Percentiles rank a stretch among this genome's conserved stretches.
Conservation (phyloP, 495 filamentous ascomycete genomes). For the Aspergillus affinis region DNA sequence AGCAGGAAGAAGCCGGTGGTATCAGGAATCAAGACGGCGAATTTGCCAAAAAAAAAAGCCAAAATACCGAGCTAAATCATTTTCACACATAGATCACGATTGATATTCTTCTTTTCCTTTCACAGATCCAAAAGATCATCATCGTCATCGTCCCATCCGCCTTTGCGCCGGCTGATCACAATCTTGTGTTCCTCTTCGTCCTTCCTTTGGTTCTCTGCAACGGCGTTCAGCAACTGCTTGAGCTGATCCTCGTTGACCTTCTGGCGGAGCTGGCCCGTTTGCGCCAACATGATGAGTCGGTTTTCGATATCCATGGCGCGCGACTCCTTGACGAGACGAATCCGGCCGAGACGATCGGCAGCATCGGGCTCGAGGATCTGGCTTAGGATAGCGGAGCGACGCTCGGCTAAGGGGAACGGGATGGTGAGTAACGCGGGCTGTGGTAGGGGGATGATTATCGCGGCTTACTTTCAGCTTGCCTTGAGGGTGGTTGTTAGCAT, state of each 20-base stretch:
- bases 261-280: constrained; percentile 76
- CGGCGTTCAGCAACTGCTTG: constrained; percentile 81
- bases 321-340: constrained; percentile 91
- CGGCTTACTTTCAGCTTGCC: constrained; percentile 65
- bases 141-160: constrained; percentile 84
- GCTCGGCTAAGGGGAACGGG: constrained; percentile 30
- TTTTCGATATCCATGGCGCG: constrained; percentile 90
- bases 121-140: constrained; percentile 74
- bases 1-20: background rate
- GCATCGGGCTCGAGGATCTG: constrained; percentile 95
- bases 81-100: constrained; percentile 5
- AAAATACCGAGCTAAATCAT: background rate
- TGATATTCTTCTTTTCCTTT: constrained; percentile 2
- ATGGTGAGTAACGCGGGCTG: constrained; percentile 4
- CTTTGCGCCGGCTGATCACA: constrained; percentile 78
- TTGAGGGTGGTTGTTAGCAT: constrained; percentile 25
- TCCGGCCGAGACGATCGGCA: constrained; percentile 87
- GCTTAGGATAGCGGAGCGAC: constrained; percentile 71
- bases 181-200: constrained; percentile 71
- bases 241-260: constrained; percentile 93
- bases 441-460: background rate
- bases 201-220: constrained; percentile 68
- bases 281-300: constrained; percentile 86
- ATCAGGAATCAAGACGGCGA: constrained; percentile 3
- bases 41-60: background rate